Percentiles rank a stretch among this genome's conserved stretches.
Evolutionary conservation across 805 yeast genomes (phyloP).

Genomic region (Kodamaea kakaduensis): DNA sequence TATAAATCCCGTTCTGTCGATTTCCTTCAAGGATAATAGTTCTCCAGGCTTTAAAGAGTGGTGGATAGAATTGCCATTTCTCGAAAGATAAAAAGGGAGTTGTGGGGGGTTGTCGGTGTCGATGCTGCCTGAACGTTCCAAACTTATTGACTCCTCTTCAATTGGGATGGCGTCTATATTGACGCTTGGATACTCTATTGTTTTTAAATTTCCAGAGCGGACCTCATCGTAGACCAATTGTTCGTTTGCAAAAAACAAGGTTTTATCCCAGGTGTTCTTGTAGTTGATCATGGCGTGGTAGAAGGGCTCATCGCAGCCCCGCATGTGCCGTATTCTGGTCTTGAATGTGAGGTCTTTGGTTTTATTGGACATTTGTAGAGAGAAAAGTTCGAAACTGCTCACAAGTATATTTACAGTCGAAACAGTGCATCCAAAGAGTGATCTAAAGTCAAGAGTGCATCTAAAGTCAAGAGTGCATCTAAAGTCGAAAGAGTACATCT

Average conservation of each 20-base stretch:
- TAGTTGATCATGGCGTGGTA: constrained; percentile 40
- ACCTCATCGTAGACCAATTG: constrained; percentile 18
- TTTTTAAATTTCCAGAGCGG: constrained; percentile 7
- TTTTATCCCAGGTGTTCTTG: constrained; percentile 48
- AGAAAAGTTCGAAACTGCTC: too few species aligned
- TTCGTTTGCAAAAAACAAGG: constrained; percentile 41
- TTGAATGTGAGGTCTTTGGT: constrained; percentile 25
- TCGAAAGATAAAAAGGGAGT: background rate
- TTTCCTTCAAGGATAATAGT: constrained; percentile 10
- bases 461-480: too few species aligned
- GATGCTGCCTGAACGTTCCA: too few species aligned
- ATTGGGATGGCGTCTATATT: constrained; percentile 12
- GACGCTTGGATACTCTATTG: constrained; percentile 11
- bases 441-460: too few species aligned
- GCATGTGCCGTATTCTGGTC: constrained; percentile 34
- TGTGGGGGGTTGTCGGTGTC: background rate
- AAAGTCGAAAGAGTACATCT: too few species aligned
- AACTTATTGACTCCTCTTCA: too few species aligned
- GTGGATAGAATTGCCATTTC: background rate
- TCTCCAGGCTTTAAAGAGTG: constrained; percentile 3
- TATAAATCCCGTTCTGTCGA: constrained; percentile 33
- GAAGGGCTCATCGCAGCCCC: constrained; percentile 47
- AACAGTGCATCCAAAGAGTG: too few species aligned
- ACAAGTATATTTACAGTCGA: too few species aligned
- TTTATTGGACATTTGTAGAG: constrained; percentile 3